These are phyloP conservation scores for Fusarium marasasianum DNA, from an alignment of 2,329 filamentous ascomycete genomes.

Conservation along the genomic window DNA sequence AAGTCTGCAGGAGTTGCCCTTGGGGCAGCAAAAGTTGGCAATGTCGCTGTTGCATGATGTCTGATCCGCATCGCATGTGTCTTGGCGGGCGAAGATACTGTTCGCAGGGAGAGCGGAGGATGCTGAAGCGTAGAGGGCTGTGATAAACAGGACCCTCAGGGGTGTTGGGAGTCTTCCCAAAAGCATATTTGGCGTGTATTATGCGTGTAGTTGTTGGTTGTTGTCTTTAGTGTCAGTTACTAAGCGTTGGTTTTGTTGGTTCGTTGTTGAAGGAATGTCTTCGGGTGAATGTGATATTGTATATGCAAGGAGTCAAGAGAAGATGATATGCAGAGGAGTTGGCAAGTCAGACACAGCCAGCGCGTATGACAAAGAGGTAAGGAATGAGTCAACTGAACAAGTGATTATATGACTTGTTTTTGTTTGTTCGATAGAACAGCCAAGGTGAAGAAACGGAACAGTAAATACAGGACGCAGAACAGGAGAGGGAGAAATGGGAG, in stretches of 20 bases:
- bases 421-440: constrained; percentile 18
- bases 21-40: constrained; percentile 75
- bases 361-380: constrained; percentile 16
- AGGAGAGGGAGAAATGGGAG: neutral
- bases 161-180: constrained; percentile 33
- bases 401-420: constrained; percentile 15
- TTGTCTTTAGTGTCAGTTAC: constrained; percentile 1
- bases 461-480: constrained; percentile 11
- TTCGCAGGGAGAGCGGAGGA: constrained; percentile 52
- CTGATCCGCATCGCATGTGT: constrained; percentile 62
- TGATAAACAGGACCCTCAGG: constrained; percentile 51
- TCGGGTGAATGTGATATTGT: neutral
- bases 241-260: constrained; percentile 3
- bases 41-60: constrained; percentile 64
- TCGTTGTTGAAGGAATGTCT: neutral
- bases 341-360: constrained; percentile 33
- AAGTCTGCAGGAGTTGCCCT: constrained; percentile 62
- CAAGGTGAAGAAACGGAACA: constrained; percentile 12
- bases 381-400: constrained; percentile 22
- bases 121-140: constrained; percentile 49
- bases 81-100: constrained; percentile 54
- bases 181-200: constrained; percentile 25
- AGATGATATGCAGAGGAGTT: neutral
- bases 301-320: constrained; percentile 1
- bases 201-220: constrained; percentile 1